Conservation (phyloP, 768 basidiomycete genomes). For the Candolleomyces eurysporus region DNA sequence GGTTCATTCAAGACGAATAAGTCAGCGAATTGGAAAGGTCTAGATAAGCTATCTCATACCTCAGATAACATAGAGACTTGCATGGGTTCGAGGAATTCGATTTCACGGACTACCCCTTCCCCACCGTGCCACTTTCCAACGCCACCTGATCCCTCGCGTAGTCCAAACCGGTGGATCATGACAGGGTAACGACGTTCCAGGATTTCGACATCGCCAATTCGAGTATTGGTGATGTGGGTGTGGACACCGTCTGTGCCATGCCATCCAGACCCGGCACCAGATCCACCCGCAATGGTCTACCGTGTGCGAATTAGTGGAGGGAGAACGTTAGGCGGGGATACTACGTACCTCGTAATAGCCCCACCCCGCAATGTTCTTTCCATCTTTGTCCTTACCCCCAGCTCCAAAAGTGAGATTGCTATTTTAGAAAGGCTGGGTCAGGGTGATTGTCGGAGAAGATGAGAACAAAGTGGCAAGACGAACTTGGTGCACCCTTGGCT, state of each 20-base stretch:
- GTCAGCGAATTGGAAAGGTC: neutral
- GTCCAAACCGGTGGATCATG: constrained; percentile 79
- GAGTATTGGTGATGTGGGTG: constrained; percentile 90
- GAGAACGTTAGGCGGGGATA: constrained; percentile 8
- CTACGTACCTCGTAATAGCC: constrained; percentile 79
- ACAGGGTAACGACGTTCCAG: constrained; percentile 92
- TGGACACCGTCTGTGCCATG: constrained; percentile 93
- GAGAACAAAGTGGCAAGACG: constrained; percentile 20
- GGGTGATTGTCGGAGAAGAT: neutral
- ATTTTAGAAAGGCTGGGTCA: constrained; percentile 5
- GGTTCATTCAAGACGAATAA: neutral
- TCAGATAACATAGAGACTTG: constrained; percentile 89
- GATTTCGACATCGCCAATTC: constrained; percentile 92
- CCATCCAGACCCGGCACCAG: constrained; percentile 87
- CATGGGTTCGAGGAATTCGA: constrained; percentile 78
- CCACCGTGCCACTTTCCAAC: constrained; percentile 75
- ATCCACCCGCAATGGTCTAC: constrained; percentile 85
- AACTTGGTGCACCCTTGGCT: constrained; percentile 94
- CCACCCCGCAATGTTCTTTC: constrained; percentile 76
- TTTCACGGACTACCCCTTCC: constrained; percentile 79
- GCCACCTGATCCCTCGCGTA: constrained; percentile 70
- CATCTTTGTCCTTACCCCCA: constrained; percentile 83
- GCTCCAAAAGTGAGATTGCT: constrained; percentile 89
- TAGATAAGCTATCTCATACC: constrained; percentile 35
- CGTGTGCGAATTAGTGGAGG: constrained; percentile 32